A percentile compares a stretch with the other conserved stretches of the same genome.
Conservation (phyloP, 176 grass and related monocot genomes). For the Triticum timopheevii region DNA sequence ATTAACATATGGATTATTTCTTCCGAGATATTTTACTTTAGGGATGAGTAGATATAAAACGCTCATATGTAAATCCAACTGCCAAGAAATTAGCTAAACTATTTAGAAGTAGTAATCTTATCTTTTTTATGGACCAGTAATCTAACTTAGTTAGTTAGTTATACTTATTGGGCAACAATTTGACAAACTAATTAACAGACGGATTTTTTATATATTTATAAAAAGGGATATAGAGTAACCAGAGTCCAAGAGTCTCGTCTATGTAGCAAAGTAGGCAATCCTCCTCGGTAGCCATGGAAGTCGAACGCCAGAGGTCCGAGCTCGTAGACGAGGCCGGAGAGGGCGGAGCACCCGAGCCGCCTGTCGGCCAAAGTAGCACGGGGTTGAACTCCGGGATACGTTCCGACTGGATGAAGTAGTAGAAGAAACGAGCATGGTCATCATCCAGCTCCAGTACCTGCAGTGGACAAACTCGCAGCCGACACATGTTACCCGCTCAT, state of each 20-base stretch:
- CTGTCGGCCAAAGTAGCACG: conserved; percentile 34
- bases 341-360: conserved; percentile 28
- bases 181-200: too few species aligned
- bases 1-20: too few species aligned
- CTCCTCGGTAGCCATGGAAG: conserved; percentile 24
- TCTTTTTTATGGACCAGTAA: too few species aligned
- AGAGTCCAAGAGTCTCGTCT: conserved; percentile 43
- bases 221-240: not conserved
- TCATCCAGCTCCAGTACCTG: conserved; percentile 30
- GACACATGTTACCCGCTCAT: too few species aligned
- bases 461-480: not conserved
- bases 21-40: too few species aligned
- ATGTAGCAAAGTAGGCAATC: conserved; percentile 45
- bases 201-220: too few species aligned
- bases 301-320: conserved; percentile 44
- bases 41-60: too few species aligned
- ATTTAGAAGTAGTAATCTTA: too few species aligned
- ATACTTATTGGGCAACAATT: too few species aligned
- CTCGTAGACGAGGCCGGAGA: conserved; percentile 43
- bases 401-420: conserved; percentile 47
- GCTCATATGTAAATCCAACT: too few species aligned
- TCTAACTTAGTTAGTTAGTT: too few species aligned
- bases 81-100: too few species aligned
- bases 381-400: conserved; percentile 29
- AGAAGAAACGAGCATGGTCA: conserved; percentile 31